These are phyloP conservation scores for Epichloe gansuensis DNA, from an alignment of 2,329 filamentous ascomycete genomes.

Conservation along the genomic window DNA sequence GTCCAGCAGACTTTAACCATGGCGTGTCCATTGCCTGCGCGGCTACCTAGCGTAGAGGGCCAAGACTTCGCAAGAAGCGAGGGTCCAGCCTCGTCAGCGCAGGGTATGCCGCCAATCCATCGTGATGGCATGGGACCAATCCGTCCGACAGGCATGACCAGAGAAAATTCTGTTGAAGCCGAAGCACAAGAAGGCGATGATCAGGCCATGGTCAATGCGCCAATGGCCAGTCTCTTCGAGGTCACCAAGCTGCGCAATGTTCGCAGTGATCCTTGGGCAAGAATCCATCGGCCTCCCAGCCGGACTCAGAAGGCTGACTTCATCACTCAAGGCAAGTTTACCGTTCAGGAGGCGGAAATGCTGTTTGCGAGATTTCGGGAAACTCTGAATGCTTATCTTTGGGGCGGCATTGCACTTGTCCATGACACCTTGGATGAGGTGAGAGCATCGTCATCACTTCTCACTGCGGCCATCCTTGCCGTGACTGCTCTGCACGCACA, in stretches of 20 bases:
- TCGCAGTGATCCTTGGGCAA: conserved; percentile 17
- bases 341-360: conserved; percentile 15
- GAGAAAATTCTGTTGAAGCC: conserved; percentile 19
- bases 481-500: conserved; percentile 19
- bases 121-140: not conserved
- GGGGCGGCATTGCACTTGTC: conserved; percentile 19
- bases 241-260: conserved; percentile 21
- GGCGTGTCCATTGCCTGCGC: conserved; percentile 2
- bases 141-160: conserved; percentile 17
- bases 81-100: not conserved
- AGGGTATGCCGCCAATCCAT: not conserved
- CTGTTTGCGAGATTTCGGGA: conserved; percentile 16
- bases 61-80: not conserved
- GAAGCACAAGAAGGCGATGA: conserved; percentile 11
- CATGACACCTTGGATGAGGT: conserved; percentile 16
- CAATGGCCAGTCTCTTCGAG: conserved; percentile 21
- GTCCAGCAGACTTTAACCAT: conserved; percentile 13
- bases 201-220: conserved; percentile 18
- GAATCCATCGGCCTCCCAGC: conserved; percentile 6
- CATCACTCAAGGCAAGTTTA: conserved; percentile 16
- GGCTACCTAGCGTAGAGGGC: not conserved
- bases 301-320: conserved; percentile 15
- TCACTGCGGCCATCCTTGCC: conserved; percentile 20
- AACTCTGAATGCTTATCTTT: conserved; percentile 20
- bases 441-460: conserved; percentile 17